These are phyloP conservation scores for Amanita rimosa DNA, from an alignment of 768 basidiomycete genomes.

Conservation along the genomic window DNA sequence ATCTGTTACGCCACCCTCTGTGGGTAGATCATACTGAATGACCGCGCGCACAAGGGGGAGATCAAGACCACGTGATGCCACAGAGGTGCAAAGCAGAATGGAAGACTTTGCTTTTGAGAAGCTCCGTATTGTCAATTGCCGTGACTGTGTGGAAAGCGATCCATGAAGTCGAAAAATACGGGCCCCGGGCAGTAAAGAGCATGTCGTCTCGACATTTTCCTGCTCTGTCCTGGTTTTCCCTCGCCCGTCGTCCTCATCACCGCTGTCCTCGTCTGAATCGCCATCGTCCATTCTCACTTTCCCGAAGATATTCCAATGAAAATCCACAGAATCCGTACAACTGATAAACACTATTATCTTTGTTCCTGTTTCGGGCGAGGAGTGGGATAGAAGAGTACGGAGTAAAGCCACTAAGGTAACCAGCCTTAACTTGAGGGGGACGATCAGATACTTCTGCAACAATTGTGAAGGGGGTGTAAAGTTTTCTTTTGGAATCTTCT, in stretches of 20 bases:
- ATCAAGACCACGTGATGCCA: conserved; percentile 97
- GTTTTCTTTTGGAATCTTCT: conserved; percentile 28
- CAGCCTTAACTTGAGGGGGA: conserved; percentile 88
- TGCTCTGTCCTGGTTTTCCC: conserved; percentile 13
- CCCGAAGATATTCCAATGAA: conserved; percentile 82
- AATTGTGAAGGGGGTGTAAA: conserved; percentile 95
- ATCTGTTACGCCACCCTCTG: conserved; percentile 92
- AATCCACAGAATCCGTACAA: conserved; percentile 97
- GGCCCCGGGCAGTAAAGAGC: conserved; percentile 71
- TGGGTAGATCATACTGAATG: conserved; percentile 94
- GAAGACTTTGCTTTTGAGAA: conserved; percentile 59
- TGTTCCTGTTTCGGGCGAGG: conserved; percentile 35
- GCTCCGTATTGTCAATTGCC: conserved; percentile 70
- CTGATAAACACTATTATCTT: conserved; percentile 94
- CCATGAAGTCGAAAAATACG: conserved; percentile 88
- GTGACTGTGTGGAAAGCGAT: conserved; percentile 71
- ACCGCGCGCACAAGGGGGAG: conserved; percentile 90
- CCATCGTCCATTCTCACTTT: conserved; percentile 52
- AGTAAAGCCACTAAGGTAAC: conserved; percentile 84
- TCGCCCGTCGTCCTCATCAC: conserved; percentile 14
- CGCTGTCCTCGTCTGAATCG: conserved; percentile 16
- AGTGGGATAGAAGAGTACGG: conserved; percentile 64
- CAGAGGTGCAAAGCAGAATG: conserved; percentile 89
- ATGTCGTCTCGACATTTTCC: conserved; percentile 48
- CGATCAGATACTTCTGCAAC: conserved; percentile 80